Conservation (phyloP, 495 filamentous ascomycete species). For the Platismatia glauca region DNA sequence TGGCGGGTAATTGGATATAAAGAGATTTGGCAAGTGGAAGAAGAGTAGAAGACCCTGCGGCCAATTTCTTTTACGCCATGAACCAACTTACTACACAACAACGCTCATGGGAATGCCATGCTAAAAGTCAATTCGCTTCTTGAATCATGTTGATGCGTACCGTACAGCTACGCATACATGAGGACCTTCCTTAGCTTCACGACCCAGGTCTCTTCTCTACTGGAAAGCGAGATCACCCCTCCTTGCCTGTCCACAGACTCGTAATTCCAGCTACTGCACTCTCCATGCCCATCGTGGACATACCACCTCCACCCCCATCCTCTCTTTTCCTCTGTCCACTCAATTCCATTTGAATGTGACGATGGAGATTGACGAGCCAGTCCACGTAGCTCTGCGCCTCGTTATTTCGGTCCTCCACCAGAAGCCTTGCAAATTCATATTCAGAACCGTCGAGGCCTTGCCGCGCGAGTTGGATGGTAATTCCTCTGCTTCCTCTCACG, state of each 20-base stretch:
- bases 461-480: constrained; percentile 82
- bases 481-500: constrained; percentile 73
- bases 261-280: constrained; percentile 51
- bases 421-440: constrained; percentile 84
- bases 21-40: neutral
- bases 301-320: constrained; percentile 39
- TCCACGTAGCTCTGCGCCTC: constrained; percentile 97
- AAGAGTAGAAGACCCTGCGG: neutral
- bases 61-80: neutral
- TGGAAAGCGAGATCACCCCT: neutral
- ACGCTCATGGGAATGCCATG: neutral
- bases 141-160: neutral
- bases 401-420: constrained; percentile 94
- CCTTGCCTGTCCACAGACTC: constrained; percentile 21
- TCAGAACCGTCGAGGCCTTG: constrained; percentile 93
- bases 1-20: no score
- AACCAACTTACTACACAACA: neutral
- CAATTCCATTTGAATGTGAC: constrained; percentile 81
- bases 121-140: neutral
- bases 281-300: constrained; percentile 34
- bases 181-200: neutral
- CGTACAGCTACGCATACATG: neutral
- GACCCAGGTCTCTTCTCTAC: neutral
- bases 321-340: constrained; percentile 71
- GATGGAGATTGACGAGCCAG: constrained; percentile 94